Evolutionary conservation across 1,139 yeast genomes (phyloP), one percentile per base, ranked within the genome.

Genomic region (Saccharomyces hybrid): DNA sequence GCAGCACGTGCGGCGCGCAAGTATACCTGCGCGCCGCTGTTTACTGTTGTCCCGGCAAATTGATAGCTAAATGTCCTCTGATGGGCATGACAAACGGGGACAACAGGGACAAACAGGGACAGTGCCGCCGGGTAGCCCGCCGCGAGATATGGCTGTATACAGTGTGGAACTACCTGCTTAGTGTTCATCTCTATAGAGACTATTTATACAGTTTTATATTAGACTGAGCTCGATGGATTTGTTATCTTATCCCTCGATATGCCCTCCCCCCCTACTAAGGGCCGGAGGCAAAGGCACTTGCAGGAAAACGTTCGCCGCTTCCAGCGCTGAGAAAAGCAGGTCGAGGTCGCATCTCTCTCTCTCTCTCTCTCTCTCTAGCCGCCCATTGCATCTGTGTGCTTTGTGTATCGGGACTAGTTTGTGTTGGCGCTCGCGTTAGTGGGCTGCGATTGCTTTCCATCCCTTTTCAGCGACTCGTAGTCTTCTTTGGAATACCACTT

Each of bases 401-500:
- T 16, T 9, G 25, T 6, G 5, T 3, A 20, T 20, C 23, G 23
- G 23, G 23, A 38, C 25, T 38, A 38, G 44, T 38, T 16, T 16
- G 44, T 38, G 23, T 20, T 20, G 23, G 23, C 23, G 23, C 23
- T 20, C 6, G 25, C 25, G 44, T 16, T 38, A 11, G 44, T 2
- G 4, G 44, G n/a, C 13, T 38, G 44, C 44, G 44, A 38, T 8
- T 38, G 44, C 25, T 38, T 38, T 50, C 28, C 49, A 27, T 51
- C 38, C 23, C 52, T 16, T 16, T 38, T 38, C 13, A 38, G 25
- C 23, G 20, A 16, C 25, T 54, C 57, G 57, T 58, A 63, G 49
- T 64, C 69, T 13, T 58, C 59, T 38, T 52, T 56, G 5, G 65
- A 54, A 47, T 59, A 59, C 68, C 70, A 65, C 30, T 62, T 58